These are phyloP conservation scores for Rhizomucor miehei DNA, from an alignment of 371 early-diverging fungal genomes.

Conservation along the genomic window DNA sequence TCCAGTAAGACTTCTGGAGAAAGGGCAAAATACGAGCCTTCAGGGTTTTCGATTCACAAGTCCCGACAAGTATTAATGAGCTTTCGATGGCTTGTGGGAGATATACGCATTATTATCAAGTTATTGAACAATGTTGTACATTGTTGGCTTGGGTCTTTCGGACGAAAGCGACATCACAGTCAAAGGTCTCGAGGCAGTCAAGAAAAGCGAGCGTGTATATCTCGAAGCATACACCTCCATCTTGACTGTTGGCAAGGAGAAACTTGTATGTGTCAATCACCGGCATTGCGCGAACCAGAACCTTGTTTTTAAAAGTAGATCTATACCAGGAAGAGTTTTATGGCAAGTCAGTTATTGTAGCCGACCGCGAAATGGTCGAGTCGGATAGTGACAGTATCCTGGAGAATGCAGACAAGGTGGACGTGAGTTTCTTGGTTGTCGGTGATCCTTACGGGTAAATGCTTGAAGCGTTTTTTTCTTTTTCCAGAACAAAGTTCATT, in stretches of 20 bases:
- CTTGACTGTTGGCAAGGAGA: slow-evolving; percentile 80
- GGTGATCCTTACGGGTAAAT: slow-evolving; percentile 96
- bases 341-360: slow-evolving; percentile 79
- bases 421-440: slow-evolving; percentile 97
- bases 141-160: slow-evolving; percentile 96
- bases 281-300: background rate
- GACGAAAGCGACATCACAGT: slow-evolving; percentile 96
- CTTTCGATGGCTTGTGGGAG: too few relatives aligned
- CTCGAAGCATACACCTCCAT: slow-evolving; percentile 99
- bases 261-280: slow-evolving; percentile 53
- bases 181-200: slow-evolving; percentile 93
- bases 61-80: too few relatives aligned
- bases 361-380: slow-evolving; percentile 98
- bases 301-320: background rate
- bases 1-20: too few relatives aligned
- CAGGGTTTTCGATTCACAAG: too few relatives aligned
- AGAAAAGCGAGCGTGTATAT: slow-evolving; percentile 87
- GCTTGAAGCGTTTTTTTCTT: background rate
- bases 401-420: slow-evolving; percentile 78
- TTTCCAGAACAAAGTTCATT: background rate
- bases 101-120: too few relatives aligned
- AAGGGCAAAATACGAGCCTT: too few relatives aligned
- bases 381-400: slow-evolving; percentile 88
- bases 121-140: slow-evolving; percentile 71
- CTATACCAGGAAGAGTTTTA: slow-evolving; percentile 78